Evolutionary conservation across 2,329 filamentous ascomycete species (phyloP), one percentile per base, ranked within the genome.

Genomic region (Colletotrichum costaricense): DNA sequence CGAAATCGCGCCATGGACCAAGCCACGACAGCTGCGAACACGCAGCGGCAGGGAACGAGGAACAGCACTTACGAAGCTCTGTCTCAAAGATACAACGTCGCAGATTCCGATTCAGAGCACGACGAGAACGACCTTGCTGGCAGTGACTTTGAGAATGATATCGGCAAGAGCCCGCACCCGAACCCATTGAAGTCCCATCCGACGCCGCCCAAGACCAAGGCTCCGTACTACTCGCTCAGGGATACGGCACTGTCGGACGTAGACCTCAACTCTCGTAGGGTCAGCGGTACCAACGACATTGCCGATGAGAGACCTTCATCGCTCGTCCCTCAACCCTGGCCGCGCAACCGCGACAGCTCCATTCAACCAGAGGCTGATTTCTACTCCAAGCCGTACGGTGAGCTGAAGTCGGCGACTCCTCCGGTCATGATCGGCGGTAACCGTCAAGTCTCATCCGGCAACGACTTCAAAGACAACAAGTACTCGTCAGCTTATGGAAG

Each of bases 401-500:
- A 88, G 62, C 82, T 92, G 58, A 87, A 85, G 77, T 78, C 86
- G 4, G 86, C 82, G 1, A 89, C 88, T 6, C 88, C 88, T 33
- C 90, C 89, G 0, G 79, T 90, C 16, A 84, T 90, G 75, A 78
- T 91, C 14, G 88, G 86, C 16, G 79, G 78, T 26, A 82, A 80
- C 30, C 84, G 90, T 59, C 89, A 92, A 78, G 84, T 91, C 5
- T 91, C 88, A 14, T 89, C 88, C 5, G 90, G 90, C 1, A 90
- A 89, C 72, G 90, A 92, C 78, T 89, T 86, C 69, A 83, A 83
- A 33, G 55, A 52, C 19, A 78, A 79, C 35, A 76, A 75, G 73
- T 73, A 79, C 42, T 78, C 82, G 11, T 74, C 77, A 30, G 78
- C 78, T 1, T 84, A 84, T 65, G 84, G 82, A 22, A 84, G 88